Evolutionary conservation across 1,284 basidiomycete genomes (phyloP), one percentile per base, ranked within the genome.

Genomic region (Cryptococcus neoformans): DNA sequence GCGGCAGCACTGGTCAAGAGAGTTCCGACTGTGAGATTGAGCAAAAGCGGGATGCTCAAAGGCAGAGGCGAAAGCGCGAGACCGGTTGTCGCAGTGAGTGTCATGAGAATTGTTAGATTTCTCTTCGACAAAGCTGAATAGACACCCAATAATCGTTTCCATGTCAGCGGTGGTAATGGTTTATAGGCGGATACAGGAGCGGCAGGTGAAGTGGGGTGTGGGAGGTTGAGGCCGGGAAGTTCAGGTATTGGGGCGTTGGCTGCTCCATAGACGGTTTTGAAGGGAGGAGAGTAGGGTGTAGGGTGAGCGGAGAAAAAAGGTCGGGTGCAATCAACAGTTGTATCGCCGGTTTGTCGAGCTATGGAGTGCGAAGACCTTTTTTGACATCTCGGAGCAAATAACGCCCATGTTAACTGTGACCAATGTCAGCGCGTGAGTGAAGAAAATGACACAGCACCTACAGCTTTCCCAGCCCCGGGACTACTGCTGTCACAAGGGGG

Each of bases 51-150:
- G 1, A 95, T 80, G 2, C 88, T 87, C 1, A 89, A 83, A 9
- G 90, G 88, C 6, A 92, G 78, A 0, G 93, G 93, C 14, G 90
- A 97, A 21, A 99, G 83, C 0, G 96, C 95, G 53, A 98, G 92
- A 41, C 92, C 89, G 1, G 91, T 87, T 83, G 97, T 92, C 14
- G 93, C 86, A 6, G 92, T 92, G 41, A 99, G 83, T 4, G 92
- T 89, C 62, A 95, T 87, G 51, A 98, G 83, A n/a, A 87, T 82
- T 7, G 90, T 92, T 34, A 99, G 85, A 8, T 88, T 87, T 4
- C 88, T 83, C 75, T 99, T 99, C 34, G 92, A 85, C 1, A 99
- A 84, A 68, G 92, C 85, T 28, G 83, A 81, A 77, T 98, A 99
- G 42, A 88, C 74, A 57, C 81, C 83, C 46, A 87, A 66, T 4